Evolutionary conservation across 495 filamentous ascomycete species (phyloP), one percentile per base, ranked within the genome.

Genomic region (Hypoxylon rickii): DNA sequence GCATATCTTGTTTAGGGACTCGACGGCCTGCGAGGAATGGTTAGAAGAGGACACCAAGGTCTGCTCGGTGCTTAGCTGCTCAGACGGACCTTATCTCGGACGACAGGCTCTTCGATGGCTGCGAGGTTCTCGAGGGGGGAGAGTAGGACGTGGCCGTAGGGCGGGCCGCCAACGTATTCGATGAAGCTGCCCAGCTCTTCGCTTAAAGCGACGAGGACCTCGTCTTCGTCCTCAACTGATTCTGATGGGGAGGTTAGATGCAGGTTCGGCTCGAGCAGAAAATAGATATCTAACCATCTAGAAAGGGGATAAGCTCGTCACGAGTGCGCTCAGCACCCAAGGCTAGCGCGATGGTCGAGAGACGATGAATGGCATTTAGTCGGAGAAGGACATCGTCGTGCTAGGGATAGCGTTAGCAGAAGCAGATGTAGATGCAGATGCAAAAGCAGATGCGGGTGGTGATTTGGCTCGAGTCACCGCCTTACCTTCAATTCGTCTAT

Each of bases 1-100:
- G 79, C 93, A 96, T 68, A 98, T 97, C 77, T 97, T 98, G 84
- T 97, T 97, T 53, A 98, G 82, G 32, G 95, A 97, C 71, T 98
- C 94, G 65, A 97, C 95, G 59, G 94, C 94, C 92, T 97, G 67
- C 39, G 7, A 29, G 17, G 8, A 29, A 51, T 52, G 51, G 48
- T 56, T 44, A 60, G 44, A 60, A 38, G 38, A 42, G 49, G 40
- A 12, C 13, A 24, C 3, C 44, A 29, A 24, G 11, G 11, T 4
- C 42, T 34, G n/a, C n/a, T n/a, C n/a, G n/a, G n/a, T 15, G 26
- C 21, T 19, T 8, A 54, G 24, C 44, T 42, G 11, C 47, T 16
- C 26, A 8, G 38, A 68, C 66, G 34, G 36, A 92, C 92, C 89
- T 97, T 98, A 74, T 98, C 95, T 58, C 94, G 83, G 47, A 98